phyloP scores from a whole-genome alignment of 805 yeast genomes.

The Lachancea nothofagi region DNA sequence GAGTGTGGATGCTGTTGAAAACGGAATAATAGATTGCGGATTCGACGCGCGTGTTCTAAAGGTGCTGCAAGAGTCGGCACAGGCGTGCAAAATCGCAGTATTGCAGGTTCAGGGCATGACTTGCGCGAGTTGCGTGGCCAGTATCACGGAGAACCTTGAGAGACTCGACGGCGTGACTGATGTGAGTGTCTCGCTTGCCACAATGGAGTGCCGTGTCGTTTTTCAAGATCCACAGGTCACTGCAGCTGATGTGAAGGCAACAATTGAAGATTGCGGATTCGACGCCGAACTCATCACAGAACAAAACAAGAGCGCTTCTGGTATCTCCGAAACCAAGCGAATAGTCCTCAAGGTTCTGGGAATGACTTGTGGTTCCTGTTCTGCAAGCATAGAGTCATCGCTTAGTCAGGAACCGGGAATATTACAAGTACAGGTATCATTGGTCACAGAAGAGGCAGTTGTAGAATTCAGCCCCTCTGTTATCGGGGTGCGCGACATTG shows the following conservation, averaged over 20 bases:
- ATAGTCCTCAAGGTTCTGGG: conserved; percentile 44
- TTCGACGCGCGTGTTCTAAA: conserved; percentile 43
- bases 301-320: conserved; percentile 4
- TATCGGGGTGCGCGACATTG: conserved; percentile 60
- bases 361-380: conserved; percentile 56
- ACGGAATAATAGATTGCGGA: conserved; percentile 69
- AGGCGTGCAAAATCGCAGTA: conserved; percentile 3
- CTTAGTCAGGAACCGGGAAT: conserved; percentile 47
- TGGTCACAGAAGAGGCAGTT: conserved; percentile 49
- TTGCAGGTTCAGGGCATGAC: conserved; percentile 71
- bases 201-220: conserved; percentile 60
- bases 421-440: conserved; percentile 42
- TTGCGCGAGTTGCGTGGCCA: conserved; percentile 75
- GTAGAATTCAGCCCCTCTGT: conserved; percentile 46
- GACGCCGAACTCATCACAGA: conserved; percentile 37
- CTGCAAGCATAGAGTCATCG: conserved; percentile 44
- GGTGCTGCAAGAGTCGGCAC: not conserved
- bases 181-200: conserved; percentile 63
- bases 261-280: conserved; percentile 74
- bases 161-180: conserved; percentile 44
- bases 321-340: conserved; percentile 9
- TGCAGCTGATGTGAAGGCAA: conserved; percentile 38
- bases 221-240: conserved; percentile 37
- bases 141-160: conserved; percentile 53
- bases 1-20: conserved; percentile 36